Evolutionary conservation across 306 rosid genomes (phyloP), one percentile per base, ranked within the genome.

Genomic region (Dryas drummondii): DNA sequence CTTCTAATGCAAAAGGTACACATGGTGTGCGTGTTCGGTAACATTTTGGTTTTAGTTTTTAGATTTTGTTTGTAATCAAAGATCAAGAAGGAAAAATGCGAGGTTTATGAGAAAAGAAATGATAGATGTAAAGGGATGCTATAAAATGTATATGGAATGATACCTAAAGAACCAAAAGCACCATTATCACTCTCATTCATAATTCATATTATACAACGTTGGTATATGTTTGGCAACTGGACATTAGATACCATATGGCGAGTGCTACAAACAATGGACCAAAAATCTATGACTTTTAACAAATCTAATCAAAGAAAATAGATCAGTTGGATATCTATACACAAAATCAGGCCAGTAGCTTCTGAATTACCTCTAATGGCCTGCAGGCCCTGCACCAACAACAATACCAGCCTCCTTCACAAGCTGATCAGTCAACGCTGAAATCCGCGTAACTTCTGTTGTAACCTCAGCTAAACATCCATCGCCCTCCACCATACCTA

Each of bases 401-500:
- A 52, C 64, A 51, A 90, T 46, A 67, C 92, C 97, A 51, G 96
- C 97, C 64, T 86, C 96, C 73, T 70, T 82, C 80, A 90, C 84
- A 59, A 92, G 96, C 79, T 87, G 82, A 70, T 94, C 91, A 0
- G 96, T 82, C 86, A 94, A 75, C 51, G 91, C 83, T 17, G 89
- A 91, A 69, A 94, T 92, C 66, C 79, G 84, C 72, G 82, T 62
- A 72, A 92, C 91, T 78, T 84, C 91, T 41, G 69, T 47, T 82
- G 82, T 86, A 40, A 92, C 86, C 82, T 72, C 82, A 5, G 78
- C n/a, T 12, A 84, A 73, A 78, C 81, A 77, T 49, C 78, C 82
- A 12, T 44, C 42, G 66, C 80, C 70, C 12, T 70, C 84, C 52
- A 17, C 48, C 44, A n/a, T 15, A 26, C 63, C 69, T 32, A 57